Base-by-base conservation (phyloP, 805 yeast genomes). In the Nakazawaea ambrosiae region DNA sequence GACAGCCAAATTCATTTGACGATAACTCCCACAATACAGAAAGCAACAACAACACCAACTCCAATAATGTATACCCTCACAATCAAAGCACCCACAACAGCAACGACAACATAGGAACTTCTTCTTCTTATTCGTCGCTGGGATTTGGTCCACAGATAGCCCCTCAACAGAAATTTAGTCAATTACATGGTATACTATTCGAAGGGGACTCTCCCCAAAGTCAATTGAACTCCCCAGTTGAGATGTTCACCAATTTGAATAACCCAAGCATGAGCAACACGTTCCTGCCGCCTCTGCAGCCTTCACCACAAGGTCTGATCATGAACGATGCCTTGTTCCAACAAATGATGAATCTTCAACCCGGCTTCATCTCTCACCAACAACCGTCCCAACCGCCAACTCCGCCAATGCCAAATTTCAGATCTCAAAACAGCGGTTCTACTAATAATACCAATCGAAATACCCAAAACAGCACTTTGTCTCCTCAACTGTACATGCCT, bases 211-310 rank as follows among this genome's bases (percentile, higher is more conserved):
- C 40, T 19, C 40, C 40, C n/a, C 17, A 24, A 12, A 36, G 35
- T 27, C 31, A 31, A 12, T 16, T 31, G 7, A 31, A 26, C 23
- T 36, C 40, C 12, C 40, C 40, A 5, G 27, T 24, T 20, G 32
- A 30, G 5, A 30, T 30, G 30, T 25, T 36, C n/a, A 10, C 33
- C n/a, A 18, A 18, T 12, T 17, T 30, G 23, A 28, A 28, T 16
- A 8, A 34, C 4, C 26, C 16, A 12, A 23, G 25, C 25, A 23
- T n/a, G 28, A 26, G 6, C 28, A 26, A n/a, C 14, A 26, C 14
- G 28, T n/a, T n/a, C n/a, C n/a, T n/a, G n/a, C n/a, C 8, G 25
- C 8, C 25, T 22, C 25, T 22, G n/a, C n/a, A n/a, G n/a, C n/a
- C n/a, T n/a, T n/a, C n/a, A n/a, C n/a, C n/a, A n/a, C n/a, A n/a